Evolutionary conservation across 164 flowering plant genomes (phyloP), one percentile per base, ranked within the genome.

Genomic region (Umbilicus rupestris): DNA sequence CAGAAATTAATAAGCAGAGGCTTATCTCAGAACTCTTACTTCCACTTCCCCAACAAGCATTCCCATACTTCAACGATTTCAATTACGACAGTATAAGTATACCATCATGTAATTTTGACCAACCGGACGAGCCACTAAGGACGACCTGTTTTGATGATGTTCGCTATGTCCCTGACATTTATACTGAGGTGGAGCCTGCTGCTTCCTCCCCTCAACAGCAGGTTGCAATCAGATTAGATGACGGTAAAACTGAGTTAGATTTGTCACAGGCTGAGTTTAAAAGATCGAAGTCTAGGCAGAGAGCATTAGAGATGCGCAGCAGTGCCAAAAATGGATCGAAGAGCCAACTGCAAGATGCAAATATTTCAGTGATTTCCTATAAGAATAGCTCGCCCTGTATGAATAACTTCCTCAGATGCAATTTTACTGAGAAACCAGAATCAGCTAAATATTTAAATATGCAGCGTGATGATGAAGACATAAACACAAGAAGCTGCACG

Each of bases 251-350:
- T n/a, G 72, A 73, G 15, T 73, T 75, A 20, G 80, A 75, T 52
- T 73, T 65, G 50, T 87, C 98, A 42, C 65, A 82, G 47, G 81
- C 73, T 26, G 79, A 77, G 68, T 66, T 91, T 63, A 88, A 84
- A 63, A 81, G 97, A 77, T 91, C 97, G 29, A 91, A 72, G 74
- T 84, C 97, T 19, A 86, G 97, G 73, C 99, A 94, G 73, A 84
- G 70, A 72, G 95, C 92, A 74, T 73, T 89, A 31, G 90, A 89
- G 83, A 76, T 81, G 58, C 97, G 98, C 0, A 87, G 71, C 46
- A 87, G 89, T 80, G 88, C 72, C 45, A 88, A 81, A 68, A 62
- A 75, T 17, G 66, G 69, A 60, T 47, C 64, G 29, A 79, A 68
- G 68, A 73, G 65, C 57, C 26, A 65, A 39, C 60, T 29, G 28